Percentiles rank a stretch among this genome's conserved stretches.
These are phyloP conservation scores for Pleurotus salmoneostramineus DNA, from an alignment of 768 basidiomycete species.

Conservation along the genomic window DNA sequence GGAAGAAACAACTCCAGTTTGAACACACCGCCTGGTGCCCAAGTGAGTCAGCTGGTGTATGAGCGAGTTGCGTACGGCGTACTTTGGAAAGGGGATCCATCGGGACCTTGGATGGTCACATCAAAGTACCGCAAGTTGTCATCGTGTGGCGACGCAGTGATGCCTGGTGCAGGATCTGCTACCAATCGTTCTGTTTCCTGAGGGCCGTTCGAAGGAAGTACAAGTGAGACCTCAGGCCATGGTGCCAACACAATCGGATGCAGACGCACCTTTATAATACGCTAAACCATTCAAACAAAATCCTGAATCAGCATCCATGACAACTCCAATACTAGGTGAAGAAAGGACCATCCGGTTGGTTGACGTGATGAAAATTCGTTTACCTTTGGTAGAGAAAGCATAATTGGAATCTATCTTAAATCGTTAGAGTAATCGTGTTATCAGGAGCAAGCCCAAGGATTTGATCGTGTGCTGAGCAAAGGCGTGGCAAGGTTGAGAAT, in stretches of 20 bases:
- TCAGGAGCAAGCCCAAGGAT: no score
- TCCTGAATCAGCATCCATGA: conserved; percentile 12
- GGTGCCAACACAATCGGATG: not conserved
- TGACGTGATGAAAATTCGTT: not conserved
- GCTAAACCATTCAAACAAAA: conserved; percentile 22
- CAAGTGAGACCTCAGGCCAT: not conserved
- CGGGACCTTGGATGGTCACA: conserved; percentile 94
- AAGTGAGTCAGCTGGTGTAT: no score
- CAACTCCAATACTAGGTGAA: not conserved
- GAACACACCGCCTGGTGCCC: conserved; percentile 75
- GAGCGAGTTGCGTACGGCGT: conserved; percentile 15
- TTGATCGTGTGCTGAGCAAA: no score
- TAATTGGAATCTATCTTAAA: conserved; percentile 10
- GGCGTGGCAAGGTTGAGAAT: no score
- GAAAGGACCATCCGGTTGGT: not conserved
- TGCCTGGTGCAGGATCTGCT: conserved; percentile 95
- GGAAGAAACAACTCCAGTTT: conserved; percentile 97
- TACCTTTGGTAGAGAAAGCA: conserved; percentile 55
- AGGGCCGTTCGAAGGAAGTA: conserved; percentile 3
- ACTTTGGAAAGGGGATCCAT: conserved; percentile 90
- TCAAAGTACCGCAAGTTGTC: conserved; percentile 99
- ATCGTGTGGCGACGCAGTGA: conserved; percentile 92
- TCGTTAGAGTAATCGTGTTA: not conserved
- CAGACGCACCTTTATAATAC: conserved; percentile 45
- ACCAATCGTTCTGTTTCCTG: conserved; percentile 98